Evolutionary conservation across 108 stramenopile genomes (phyloP), one percentile per base, ranked within the genome.

Genomic region (Halocafeteria seosinensis): DNA sequence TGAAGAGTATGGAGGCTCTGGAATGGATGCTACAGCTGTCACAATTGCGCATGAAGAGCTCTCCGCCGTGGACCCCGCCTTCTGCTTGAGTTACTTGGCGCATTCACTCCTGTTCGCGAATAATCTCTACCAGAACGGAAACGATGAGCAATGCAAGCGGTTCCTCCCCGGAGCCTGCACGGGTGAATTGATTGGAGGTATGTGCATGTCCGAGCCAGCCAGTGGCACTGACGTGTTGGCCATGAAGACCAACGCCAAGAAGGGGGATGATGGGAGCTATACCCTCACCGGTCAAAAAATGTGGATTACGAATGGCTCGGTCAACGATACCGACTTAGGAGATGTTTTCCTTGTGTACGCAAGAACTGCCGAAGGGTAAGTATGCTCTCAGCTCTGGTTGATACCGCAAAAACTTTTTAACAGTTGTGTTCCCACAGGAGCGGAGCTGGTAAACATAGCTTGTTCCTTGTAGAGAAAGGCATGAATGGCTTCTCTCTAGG

Each of bases 271-370:
- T 55, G 62, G 37, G 11, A 34, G 55, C 33, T 98, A 76, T 68
- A 61, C 85, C 12, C 65, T 98, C 66, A 93, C 89, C 69, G 96
- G 96, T 5, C 72, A 84, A 24, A 98, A 98, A 77, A 92, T 98
- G 92, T 98, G 96, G 96, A 98, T 98, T 67, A 98, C 96, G 24
- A 98, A 98, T 75, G 96, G 96, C 9, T 90, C 90, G 23, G 35
- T 92, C 27, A 84, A 87, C 33, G 91, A 87, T 23, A 67, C 77
- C 25, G 76, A 76, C 31, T 81, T 84, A 11, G 96, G 96, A 0
- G 96, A 98, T 69, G 61, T 84, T 24, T 95, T 88, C 61, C 77
- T 98, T 23, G 92, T 95, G 0, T 98, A 98, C 66, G 96, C 96
- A 0, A 70, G 87, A 13, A 95, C 96, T 11, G 94, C 72, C 26